Conservation (phyloP, 768 basidiomycete species). For the Krasilnikovozyma curviuscula region DNA sequence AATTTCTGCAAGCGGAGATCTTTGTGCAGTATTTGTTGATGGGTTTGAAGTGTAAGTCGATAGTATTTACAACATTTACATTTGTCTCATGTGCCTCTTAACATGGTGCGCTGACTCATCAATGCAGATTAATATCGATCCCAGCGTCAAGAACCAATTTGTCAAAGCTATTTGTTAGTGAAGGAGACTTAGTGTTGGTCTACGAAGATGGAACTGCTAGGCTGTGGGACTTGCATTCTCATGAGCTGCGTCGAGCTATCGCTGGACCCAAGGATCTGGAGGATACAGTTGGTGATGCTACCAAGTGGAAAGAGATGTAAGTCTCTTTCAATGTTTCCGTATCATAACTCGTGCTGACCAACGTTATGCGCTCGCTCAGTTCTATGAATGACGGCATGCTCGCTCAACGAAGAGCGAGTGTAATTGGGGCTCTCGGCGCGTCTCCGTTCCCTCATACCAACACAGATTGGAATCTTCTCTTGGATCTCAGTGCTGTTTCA, state of each 20-base stretch:
- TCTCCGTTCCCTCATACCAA: no score
- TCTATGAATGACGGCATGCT: background rate
- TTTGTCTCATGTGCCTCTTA: background rate
- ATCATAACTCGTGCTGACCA: background rate
- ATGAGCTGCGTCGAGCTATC: conserved; percentile 74
- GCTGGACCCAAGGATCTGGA: conserved; percentile 45
- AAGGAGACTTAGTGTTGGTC: conserved; percentile 49
- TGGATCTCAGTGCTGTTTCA: no score
- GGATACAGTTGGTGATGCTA: conserved; percentile 54
- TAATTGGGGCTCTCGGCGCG: no score
- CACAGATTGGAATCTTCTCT: no score
- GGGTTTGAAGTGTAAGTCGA: conserved; percentile 57
- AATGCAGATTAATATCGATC: conserved; percentile 44
- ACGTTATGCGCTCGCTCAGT: background rate
- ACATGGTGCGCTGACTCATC: background rate
- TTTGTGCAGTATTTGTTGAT: conserved; percentile 53
- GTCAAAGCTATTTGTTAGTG: conserved; percentile 41
- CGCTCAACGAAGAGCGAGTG: no score
- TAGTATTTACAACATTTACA: background rate
- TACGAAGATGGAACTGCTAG: conserved; percentile 61
- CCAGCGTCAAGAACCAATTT: conserved; percentile 62
- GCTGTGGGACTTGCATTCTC: conserved; percentile 65
- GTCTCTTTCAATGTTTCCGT: conserved; percentile 6
- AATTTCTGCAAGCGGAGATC: conserved; percentile 56
- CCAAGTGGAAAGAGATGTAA: conserved; percentile 60